Percentiles rank a stretch among this genome's conserved stretches.
These are phyloP conservation scores for Pueraria montana DNA, from an alignment of 306 rosid genomes.

Conservation along the genomic window DNA sequence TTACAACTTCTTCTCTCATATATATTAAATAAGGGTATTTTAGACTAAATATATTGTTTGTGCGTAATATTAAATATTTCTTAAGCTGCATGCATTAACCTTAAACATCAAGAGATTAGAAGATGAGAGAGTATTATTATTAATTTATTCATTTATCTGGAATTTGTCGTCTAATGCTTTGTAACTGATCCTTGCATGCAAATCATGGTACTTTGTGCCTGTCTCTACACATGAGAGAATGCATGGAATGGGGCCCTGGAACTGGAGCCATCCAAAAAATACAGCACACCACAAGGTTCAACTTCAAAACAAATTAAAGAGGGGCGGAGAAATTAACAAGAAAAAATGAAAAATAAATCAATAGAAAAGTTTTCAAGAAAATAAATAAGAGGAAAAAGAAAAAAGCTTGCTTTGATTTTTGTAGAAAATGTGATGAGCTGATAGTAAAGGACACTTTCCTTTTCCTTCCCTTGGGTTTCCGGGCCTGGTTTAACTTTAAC, in stretches of 20 bases:
- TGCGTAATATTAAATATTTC: no score
- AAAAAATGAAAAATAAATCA: neutral
- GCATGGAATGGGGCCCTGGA: conserved; percentile 44
- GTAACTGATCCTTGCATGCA: conserved; percentile 38
- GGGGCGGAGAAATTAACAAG: neutral
- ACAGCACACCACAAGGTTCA: neutral
- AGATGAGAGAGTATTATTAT: no score
- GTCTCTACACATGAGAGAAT: conserved; percentile 43
- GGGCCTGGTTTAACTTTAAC: conserved; percentile 15
- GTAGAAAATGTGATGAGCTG: neutral
- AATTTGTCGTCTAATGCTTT: conserved; percentile 34
- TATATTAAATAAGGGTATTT: no score
- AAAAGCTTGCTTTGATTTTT: conserved; percentile 11
- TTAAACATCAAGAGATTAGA: no score
- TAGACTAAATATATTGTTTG: no score
- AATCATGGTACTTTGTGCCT: conserved; percentile 41
- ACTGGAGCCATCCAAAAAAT: conserved; percentile 23
- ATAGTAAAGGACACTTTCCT: conserved; percentile 20
- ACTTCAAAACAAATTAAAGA: neutral
- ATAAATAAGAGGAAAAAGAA: neutral
- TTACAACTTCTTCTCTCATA: no score
- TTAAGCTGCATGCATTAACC: no score
- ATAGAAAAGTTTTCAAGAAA: neutral
- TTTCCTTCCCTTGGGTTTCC: neutral
- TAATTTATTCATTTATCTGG: neutral